Evolutionary conservation across 345 rosid genomes (phyloP).

Genomic region (Acer negundo): DNA sequence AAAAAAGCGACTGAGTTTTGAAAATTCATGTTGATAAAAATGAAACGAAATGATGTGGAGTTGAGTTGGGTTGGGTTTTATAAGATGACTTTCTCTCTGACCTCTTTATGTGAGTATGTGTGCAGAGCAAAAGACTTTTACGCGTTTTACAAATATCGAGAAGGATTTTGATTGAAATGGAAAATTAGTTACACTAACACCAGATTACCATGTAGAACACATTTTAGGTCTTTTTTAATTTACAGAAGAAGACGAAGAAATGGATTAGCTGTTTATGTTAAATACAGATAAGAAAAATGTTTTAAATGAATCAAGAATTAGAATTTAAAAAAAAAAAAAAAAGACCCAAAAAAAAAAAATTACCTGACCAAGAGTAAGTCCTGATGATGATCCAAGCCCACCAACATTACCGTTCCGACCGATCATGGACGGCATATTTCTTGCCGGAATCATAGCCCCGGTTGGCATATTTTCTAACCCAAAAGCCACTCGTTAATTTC

Average conservation of each 20-base stretch:
- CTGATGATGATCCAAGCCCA: constrained; percentile 57
- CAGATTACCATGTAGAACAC: constrained; percentile 13
- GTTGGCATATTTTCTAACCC: constrained; percentile 50
- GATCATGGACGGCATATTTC: constrained; percentile 54
- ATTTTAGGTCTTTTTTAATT: constrained; percentile 2
- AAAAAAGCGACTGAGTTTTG: not conserved
- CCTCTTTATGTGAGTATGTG: not conserved
- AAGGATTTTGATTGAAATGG: constrained; percentile 42
- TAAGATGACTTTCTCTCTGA: not conserved
- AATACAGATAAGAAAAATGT: not conserved
- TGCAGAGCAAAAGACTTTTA: constrained; percentile 13
- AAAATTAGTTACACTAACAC: constrained; percentile 25
- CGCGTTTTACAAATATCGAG: constrained; percentile 49
- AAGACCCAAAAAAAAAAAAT: not conserved
- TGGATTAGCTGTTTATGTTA: constrained; percentile 1
- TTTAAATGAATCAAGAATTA: not conserved
- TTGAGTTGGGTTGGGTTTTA: not conserved
- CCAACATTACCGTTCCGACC: constrained; percentile 38
- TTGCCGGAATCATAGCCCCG: constrained; percentile 63
- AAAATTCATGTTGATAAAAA: not conserved
- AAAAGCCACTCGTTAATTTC: constrained; percentile 23
- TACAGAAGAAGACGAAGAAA: constrained; percentile 9
- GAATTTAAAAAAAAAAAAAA: not conserved
- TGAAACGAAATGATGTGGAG: not conserved
- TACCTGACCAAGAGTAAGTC: constrained; percentile 60